These are phyloP conservation scores for Acrodontium crateriforme DNA, from an alignment of 2,329 filamentous ascomycete genomes.

Conservation along the genomic window DNA sequence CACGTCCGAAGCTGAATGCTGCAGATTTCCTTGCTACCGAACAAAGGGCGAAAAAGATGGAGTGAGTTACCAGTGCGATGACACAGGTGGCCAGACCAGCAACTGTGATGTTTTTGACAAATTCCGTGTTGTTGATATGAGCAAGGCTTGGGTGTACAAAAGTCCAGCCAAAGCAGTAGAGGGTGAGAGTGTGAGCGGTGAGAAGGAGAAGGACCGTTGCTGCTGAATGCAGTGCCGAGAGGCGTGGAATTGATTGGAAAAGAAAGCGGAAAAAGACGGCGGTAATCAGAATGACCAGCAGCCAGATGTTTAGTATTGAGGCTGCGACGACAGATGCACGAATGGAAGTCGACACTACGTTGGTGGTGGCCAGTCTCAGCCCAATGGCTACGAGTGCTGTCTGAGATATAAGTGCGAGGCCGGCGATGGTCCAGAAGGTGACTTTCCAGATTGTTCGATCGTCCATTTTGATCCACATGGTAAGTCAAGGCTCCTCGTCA, in stretches of 20 bases:
- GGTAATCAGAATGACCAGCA: conserved; percentile 5
- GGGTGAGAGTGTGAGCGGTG: too few species aligned
- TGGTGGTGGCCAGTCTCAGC: conserved; percentile 5
- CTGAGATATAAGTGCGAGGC: conserved; percentile 2
- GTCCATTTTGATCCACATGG: conserved; percentile 2
- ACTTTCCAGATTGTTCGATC: conserved; percentile 2
- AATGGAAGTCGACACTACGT: neutral
- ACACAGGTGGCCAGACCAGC: conserved; percentile 16
- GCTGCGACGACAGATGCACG: conserved; percentile 7
- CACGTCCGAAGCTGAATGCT: neutral
- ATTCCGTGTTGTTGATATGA: conserved; percentile 1
- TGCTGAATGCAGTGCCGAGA: conserved; percentile 6
- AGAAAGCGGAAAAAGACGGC: conserved; percentile 4
- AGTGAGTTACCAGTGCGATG: conserved; percentile 13
- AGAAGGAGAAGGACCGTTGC: too few species aligned
- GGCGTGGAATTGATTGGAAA: too few species aligned
- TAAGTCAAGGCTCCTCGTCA: too few species aligned
- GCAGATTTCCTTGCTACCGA: conserved; percentile 1
- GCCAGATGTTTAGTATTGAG: conserved; percentile 8
- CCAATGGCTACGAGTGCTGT: conserved; percentile 4
- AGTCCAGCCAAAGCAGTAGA: conserved; percentile 9
- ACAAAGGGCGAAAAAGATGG: conserved; percentile 9
- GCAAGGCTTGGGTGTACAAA: too few species aligned
- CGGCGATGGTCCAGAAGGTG: conserved; percentile 5
- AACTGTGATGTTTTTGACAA: conserved; percentile 1